Conservation (phyloP, 2,329 filamentous ascomycete species). For the Lachnellula cervina region DNA sequence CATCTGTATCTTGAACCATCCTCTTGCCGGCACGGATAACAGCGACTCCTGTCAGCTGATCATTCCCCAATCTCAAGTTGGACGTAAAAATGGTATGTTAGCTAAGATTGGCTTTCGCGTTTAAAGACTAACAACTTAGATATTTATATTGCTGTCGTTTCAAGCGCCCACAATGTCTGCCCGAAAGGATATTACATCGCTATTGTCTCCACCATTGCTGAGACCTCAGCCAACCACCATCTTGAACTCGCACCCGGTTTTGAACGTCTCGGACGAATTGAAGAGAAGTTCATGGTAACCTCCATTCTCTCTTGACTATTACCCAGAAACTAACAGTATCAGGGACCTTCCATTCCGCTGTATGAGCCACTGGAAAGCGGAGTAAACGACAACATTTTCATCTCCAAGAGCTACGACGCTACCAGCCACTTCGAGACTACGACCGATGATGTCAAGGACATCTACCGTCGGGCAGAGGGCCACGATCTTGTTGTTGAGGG, state of each 20-base stretch:
- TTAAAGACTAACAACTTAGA: conserved; percentile 47
- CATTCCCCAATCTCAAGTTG: conserved; percentile 95
- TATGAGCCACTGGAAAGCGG: conserved; percentile 88
- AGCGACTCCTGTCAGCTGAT: conserved; percentile 91
- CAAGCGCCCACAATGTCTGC: conserved; percentile 94
- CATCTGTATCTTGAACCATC: conserved; percentile 96
- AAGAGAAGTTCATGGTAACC: conserved; percentile 90
- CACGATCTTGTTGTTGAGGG: conserved; percentile 65
- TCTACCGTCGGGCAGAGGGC: conserved; percentile 73
- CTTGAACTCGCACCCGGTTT: conserved; percentile 89
- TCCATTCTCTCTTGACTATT: neutral
- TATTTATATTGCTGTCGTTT: conserved; percentile 95
- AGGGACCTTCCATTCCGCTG: conserved; percentile 80
- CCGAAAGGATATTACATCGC: conserved; percentile 99
- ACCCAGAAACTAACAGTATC: conserved; percentile 7
- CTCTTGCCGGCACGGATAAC: conserved; percentile 82
- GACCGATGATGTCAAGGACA: conserved; percentile 87
- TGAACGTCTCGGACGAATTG: conserved; percentile 85
- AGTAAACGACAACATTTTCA: conserved; percentile 84
- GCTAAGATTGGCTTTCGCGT: neutral
- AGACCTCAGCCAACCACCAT: conserved; percentile 88
- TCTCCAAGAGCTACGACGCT: conserved; percentile 98
- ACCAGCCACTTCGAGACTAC: conserved; percentile 95
- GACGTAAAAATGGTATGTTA: conserved; percentile 78
- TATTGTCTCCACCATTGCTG: conserved; percentile 95